Conservation (phyloP, 495 filamentous ascomycete species). For the Articulospora tetracladia region DNA sequence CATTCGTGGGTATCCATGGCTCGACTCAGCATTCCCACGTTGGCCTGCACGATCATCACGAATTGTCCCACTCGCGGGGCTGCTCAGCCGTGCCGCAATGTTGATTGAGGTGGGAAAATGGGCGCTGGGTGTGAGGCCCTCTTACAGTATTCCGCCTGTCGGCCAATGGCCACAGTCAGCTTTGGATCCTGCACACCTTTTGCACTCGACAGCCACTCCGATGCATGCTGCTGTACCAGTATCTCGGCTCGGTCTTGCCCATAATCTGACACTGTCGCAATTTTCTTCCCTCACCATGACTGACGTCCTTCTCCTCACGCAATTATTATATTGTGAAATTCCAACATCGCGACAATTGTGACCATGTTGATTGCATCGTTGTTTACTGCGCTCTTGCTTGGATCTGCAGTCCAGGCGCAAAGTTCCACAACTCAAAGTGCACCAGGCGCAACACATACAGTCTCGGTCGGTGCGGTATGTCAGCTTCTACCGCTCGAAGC, state of each 20-base stretch:
- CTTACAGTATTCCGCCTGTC: no score
- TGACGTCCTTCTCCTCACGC: background rate
- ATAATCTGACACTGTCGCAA: background rate
- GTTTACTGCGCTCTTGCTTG: background rate
- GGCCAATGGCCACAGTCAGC: background rate
- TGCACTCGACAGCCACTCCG: background rate
- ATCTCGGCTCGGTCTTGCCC: background rate
- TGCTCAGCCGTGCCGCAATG: background rate
- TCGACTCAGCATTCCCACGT: background rate
- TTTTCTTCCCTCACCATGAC: background rate
- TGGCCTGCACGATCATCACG: background rate
- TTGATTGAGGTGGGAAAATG: background rate
- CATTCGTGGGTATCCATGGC: constrained; percentile 2
- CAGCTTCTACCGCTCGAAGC: background rate
- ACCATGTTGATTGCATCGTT: background rate
- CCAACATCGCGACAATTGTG: background rate
- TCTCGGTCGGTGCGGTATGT: constrained; percentile 33
- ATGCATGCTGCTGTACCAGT: background rate
- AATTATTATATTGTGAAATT: background rate
- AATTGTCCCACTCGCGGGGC: background rate
- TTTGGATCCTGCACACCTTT: no score
- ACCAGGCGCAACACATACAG: constrained; percentile 22
- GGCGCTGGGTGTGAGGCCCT: no score
- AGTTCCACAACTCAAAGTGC: background rate
- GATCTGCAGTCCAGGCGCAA: background rate